Evolutionary conservation across 2,329 filamentous ascomycete genomes (phyloP), one percentile per base, ranked within the genome.

Genomic region (Magnaporthiopsis poae): DNA sequence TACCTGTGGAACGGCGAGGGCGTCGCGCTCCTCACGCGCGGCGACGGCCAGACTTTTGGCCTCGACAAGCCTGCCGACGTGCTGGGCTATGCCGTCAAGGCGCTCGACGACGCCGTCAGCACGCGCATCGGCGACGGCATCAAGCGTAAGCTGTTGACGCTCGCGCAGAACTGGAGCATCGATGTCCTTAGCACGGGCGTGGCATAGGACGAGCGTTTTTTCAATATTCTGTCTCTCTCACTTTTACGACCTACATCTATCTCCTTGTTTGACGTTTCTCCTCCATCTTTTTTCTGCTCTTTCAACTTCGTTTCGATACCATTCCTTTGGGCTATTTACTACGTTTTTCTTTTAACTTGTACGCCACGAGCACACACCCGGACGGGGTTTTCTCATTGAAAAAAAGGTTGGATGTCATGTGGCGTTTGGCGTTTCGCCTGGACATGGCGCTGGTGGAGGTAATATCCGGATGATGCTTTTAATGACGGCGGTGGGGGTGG

Each of bases 81-180:
- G 1, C 71, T 83, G 25, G 70, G 72, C 5, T 79, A 81, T 70
- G 79, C 77, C 0, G 71, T 80, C 46, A 74, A 74, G 67, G 72
- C 75, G 21, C 74, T 83, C 11, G 75, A 78, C 7, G 74, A 76
- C 4, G 78, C 79, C 5, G 66, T 75, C n/a, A 79, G 77, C 69
- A 77, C 77, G 1, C 76, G 80, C 3, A 73, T 83, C 13, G 74
- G 77, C 25, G 80, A 81, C 60, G 81, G 80, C 18, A 79, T 83
- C 64, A 76, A 73, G 66, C 75, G 80, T 46, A 82, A 82, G 73
- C 73, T 83, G 5, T 67, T 75, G 0, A 65, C 73, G 0, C 71
- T 82, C n/a, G 72, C 73, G 1, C 71, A 67, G 3, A 76, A 77
- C 69, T 82, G 80, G 80, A 74, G 69, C n/a, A 66, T 72, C 2